phyloP scores from a whole-genome alignment of 2,329 filamentous ascomycete genomes.

The Zalaria sp. region DNA sequence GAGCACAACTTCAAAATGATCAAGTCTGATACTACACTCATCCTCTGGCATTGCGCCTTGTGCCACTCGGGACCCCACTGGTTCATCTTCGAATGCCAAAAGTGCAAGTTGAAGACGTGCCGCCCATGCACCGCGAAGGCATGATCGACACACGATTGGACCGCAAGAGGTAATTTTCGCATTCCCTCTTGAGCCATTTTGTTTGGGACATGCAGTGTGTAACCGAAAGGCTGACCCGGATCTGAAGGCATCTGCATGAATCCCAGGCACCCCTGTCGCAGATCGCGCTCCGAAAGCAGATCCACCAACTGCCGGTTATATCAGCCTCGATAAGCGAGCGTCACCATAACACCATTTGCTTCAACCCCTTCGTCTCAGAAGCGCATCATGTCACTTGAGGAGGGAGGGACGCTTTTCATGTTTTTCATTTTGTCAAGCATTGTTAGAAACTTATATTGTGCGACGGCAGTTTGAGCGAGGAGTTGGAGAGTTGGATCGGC shows the following conservation, averaged over 20 bases:
- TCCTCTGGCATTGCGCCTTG: slow-evolving; percentile 38
- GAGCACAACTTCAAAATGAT: slow-evolving; percentile 35
- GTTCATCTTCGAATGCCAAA: slow-evolving; percentile 35
- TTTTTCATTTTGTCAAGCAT: too few species aligned
- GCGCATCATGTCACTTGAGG: background rate
- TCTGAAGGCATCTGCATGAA: background rate
- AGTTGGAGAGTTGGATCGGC: background rate
- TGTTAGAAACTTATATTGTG: background rate
- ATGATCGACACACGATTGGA: slow-evolving; percentile 10
- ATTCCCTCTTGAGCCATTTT: background rate
- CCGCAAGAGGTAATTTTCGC: too few species aligned
- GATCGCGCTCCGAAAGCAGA: background rate
- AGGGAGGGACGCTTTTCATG: too few species aligned
- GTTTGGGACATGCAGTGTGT: background rate
- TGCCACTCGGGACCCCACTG: slow-evolving; percentile 37
- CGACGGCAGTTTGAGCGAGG: background rate
- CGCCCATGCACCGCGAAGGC: slow-evolving; percentile 31
- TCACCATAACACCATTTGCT: background rate
- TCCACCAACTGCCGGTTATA: background rate
- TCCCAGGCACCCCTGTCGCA: background rate
- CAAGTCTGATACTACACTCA: slow-evolving; percentile 36
- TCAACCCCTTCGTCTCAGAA: background rate
- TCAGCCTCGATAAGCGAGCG: background rate
- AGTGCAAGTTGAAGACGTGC: slow-evolving; percentile 38
- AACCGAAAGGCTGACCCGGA: background rate